phyloP scores from a whole-genome alignment of 73 alveolate genomes.

The Paramecium primaurelia region DNA sequence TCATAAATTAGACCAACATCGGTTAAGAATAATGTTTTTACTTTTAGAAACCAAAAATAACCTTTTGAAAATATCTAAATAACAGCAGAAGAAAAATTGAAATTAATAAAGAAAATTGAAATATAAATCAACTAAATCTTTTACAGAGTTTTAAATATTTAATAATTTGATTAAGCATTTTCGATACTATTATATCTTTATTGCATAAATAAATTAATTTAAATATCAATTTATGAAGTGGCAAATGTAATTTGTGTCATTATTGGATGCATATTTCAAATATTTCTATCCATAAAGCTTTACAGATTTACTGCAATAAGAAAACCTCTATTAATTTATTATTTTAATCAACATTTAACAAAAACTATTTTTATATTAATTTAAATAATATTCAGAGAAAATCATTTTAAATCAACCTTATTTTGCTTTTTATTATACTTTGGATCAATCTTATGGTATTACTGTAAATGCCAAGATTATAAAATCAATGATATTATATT shows the following conservation, averaged over 20 bases:
- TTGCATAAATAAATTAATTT: background rate
- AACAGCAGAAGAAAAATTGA: background rate
- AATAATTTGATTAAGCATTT: background rate
- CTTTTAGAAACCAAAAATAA: background rate
- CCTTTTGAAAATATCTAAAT: background rate
- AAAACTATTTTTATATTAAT: background rate
- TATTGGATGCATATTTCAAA: background rate
- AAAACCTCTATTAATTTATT: background rate
- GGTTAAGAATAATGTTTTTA: background rate
- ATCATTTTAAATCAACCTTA: background rate
- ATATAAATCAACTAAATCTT: background rate
- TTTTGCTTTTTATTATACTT: background rate
- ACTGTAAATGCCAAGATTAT: background rate
- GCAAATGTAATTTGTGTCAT: background rate
- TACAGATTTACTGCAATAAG: background rate
- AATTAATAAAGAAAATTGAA: background rate
- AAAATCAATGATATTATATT: background rate
- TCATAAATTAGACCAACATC: background rate
- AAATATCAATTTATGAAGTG: background rate
- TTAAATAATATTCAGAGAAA: background rate
- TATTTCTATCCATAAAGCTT: background rate
- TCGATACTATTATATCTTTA: background rate
- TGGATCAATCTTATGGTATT: background rate
- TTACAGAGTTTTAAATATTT: background rate
- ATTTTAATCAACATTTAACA: background rate